Conservation (phyloP, 2,329 filamentous ascomycete genomes). For the Coniochaeta pulveracea region DNA sequence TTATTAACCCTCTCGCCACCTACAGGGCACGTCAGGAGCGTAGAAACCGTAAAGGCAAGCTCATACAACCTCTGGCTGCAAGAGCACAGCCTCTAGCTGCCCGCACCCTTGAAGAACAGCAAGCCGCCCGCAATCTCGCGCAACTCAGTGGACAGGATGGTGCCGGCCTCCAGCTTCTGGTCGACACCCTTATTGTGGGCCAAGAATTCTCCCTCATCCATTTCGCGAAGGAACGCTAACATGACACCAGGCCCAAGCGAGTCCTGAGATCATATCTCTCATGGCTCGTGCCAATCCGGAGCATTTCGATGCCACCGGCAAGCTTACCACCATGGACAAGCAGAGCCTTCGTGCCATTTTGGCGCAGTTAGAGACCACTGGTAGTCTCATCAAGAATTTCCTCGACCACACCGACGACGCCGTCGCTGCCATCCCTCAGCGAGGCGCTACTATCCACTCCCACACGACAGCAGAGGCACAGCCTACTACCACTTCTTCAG, state of each 20-base stretch:
- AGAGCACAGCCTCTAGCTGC: not conserved
- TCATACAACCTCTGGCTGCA: slow-evolving; percentile 19
- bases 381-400: slow-evolving; percentile 23
- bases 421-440: no score
- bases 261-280: slow-evolving; percentile 30
- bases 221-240: not conserved
- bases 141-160: slow-evolving; percentile 40
- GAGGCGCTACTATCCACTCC: no score
- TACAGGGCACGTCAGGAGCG: slow-evolving; percentile 7
- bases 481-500: no score
- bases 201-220: not conserved
- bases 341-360: slow-evolving; percentile 35
- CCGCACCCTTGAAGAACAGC: slow-evolving; percentile 48
- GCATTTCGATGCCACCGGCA: slow-evolving; percentile 24
- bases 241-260: slow-evolving; percentile 28
- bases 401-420: no score
- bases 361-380: slow-evolving; percentile 32
- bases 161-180: slow-evolving; percentile 39
- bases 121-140: slow-evolving; percentile 53
- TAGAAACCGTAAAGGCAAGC: slow-evolving; percentile 15
- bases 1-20: no score
- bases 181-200: slow-evolving; percentile 52
- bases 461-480: no score
- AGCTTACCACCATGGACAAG: slow-evolving; percentile 30
- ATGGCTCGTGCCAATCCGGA: slow-evolving; percentile 35